Conservation (phyloP, 345 rosid species). For the Passiflora organensis region DNA sequence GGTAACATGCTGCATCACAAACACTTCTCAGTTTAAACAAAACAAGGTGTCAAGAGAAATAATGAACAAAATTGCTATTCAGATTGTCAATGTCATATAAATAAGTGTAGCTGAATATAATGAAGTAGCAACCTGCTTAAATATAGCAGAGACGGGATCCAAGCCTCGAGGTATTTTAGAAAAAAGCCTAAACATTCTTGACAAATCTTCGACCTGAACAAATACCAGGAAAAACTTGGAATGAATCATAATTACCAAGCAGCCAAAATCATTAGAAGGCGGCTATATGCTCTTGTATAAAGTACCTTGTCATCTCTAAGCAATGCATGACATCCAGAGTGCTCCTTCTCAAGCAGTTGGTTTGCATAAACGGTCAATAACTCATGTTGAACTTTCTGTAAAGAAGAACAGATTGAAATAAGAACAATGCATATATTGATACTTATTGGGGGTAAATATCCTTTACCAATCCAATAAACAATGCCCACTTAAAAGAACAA, state of each 20-base stretch:
- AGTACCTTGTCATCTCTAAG: slow-evolving; percentile 35
- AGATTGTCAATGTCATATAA: background rate
- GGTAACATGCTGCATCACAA: slow-evolving; percentile 27
- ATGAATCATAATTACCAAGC: background rate
- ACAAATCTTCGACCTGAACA: slow-evolving; percentile 35
- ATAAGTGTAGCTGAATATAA: background rate
- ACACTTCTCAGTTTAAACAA: background rate
- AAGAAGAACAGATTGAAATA: background rate
- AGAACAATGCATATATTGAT: no score
- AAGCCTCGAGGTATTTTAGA: slow-evolving; percentile 29
- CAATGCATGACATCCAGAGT: slow-evolving; percentile 37
- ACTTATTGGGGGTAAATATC: background rate
- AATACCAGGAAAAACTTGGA: background rate
- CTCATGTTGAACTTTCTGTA: slow-evolving; percentile 37
- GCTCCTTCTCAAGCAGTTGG: slow-evolving; percentile 37
- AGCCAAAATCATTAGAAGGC: background rate
- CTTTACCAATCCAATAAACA: background rate
- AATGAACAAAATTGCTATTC: background rate
- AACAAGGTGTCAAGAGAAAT: background rate
- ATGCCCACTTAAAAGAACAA: background rate
- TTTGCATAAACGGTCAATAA: slow-evolving; percentile 24
- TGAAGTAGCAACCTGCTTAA: slow-evolving; percentile 29
- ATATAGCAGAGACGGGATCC: slow-evolving; percentile 32
- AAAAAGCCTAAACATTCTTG: slow-evolving; percentile 34
- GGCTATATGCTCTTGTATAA: no score